Percentiles rank a stretch among this genome's conserved stretches.
These are phyloP conservation scores for Larix kaempferi DNA, from an alignment of 75 land plant genomes.

Conservation along the genomic window DNA sequence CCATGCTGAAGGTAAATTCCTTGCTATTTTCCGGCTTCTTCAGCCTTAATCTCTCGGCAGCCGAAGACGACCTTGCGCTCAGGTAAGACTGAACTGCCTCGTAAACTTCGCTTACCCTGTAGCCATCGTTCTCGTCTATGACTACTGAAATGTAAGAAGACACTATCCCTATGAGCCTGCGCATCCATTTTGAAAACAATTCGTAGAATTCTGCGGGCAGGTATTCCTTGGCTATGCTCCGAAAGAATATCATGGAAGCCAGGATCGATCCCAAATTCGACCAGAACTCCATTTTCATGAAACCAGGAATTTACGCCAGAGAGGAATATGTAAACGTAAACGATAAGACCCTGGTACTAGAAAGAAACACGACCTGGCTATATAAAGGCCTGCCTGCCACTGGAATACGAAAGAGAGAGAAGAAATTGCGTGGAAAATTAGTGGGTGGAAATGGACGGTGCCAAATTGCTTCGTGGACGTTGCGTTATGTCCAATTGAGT, in stretches of 20 bases:
- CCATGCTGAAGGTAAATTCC: conserved; percentile 16
- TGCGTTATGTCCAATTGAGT: too few species aligned
- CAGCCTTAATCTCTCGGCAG: conserved; percentile 26
- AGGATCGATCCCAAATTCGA: conserved; percentile 2
- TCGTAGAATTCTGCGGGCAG: conserved; percentile 26
- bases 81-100: conserved; percentile 34
- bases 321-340: too few species aligned
- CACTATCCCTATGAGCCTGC: neutral
- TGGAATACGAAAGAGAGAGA: too few species aligned
- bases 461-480: too few species aligned
- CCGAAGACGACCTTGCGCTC: conserved; percentile 16
- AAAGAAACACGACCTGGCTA: too few species aligned
- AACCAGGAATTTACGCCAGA: too few species aligned
- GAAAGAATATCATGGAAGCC: conserved; percentile 12
- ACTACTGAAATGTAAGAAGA: conserved; percentile 36
- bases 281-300: neutral
- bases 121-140: conserved; percentile 37
- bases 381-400: too few species aligned
- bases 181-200: conserved; percentile 7
- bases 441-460: too few species aligned
- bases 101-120: conserved; percentile 29
- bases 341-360: too few species aligned
- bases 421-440: too few species aligned
- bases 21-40: conserved; percentile 20
- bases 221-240: conserved; percentile 3